These are phyloP conservation scores for Yamadazyma aaseri DNA, from an alignment of 1,139 yeast species.

Conservation along the genomic window DNA sequence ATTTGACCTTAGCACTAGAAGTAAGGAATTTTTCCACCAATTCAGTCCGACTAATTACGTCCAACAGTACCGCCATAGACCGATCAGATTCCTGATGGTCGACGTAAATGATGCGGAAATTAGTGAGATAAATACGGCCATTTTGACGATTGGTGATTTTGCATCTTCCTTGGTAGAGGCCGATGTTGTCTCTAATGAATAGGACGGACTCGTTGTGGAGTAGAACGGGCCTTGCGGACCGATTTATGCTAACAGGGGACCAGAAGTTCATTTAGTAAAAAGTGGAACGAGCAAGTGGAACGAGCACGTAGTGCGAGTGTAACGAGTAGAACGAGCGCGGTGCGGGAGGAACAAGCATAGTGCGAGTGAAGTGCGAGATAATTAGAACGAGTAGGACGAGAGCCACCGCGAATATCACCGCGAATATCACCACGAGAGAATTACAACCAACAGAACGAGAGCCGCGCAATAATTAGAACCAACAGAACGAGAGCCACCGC, in stretches of 20 bases:
- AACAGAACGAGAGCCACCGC: too few relatives aligned
- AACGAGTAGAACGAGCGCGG: too few relatives aligned
- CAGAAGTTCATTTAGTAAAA: constrained; percentile 4
- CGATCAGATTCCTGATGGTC: constrained; percentile 47
- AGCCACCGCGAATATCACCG: neutral
- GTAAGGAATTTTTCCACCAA: constrained; percentile 65
- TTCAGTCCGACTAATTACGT: constrained; percentile 17
- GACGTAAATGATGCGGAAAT: constrained; percentile 68
- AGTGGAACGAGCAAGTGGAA: too few relatives aligned
- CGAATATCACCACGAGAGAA: neutral
- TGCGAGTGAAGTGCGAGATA: too few relatives aligned
- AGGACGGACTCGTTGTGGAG: constrained; percentile 39
- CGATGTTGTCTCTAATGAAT: constrained; percentile 55
- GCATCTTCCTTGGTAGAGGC: constrained; percentile 68
- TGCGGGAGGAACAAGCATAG: too few relatives aligned
- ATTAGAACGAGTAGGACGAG: too few relatives aligned
- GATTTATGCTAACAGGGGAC: constrained; percentile 33
- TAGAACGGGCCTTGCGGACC: constrained; percentile 49
- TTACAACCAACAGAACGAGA: too few relatives aligned
- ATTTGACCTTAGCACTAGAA: constrained; percentile 73
- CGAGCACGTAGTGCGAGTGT: too few relatives aligned
- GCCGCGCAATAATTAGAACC: too few relatives aligned
- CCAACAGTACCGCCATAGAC: constrained; percentile 53
- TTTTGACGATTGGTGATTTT: constrained; percentile 64
- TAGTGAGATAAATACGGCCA: constrained; percentile 79